A percentile compares a stretch with the other conserved stretches of the same genome.
Conservation (phyloP, 108 stramenopile species). For the Aurantiochytrium sp. region DNA sequence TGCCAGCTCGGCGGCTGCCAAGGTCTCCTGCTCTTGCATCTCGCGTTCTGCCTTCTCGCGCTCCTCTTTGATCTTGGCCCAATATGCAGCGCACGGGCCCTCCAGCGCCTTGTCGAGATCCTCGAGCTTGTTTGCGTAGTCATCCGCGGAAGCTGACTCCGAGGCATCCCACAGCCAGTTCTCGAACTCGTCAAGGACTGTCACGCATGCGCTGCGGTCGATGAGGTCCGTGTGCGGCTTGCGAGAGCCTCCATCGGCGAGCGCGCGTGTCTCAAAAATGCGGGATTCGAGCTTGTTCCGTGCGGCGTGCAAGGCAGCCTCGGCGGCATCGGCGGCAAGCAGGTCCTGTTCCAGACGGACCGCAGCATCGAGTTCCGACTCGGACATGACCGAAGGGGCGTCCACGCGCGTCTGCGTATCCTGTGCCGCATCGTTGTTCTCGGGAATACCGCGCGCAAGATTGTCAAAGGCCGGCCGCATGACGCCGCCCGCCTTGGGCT, state of each 20-base stretch:
- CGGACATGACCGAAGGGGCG: neutral
- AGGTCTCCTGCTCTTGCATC: neutral
- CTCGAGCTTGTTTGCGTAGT: neutral
- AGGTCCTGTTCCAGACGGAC: neutral
- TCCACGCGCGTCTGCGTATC: neutral
- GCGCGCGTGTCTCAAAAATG: constrained; percentile 13
- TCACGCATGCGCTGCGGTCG: neutral
- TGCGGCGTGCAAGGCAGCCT: neutral
- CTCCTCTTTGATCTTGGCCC: neutral
- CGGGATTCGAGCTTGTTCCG: constrained; percentile 20
- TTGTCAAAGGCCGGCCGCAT: constrained; percentile 12
- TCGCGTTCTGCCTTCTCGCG: neutral
- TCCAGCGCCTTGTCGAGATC: neutral
- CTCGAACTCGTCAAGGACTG: constrained; percentile 10
- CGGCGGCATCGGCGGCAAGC: neutral
- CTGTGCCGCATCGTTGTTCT: neutral
- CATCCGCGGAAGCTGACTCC: neutral
- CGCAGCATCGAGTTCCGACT: neutral
- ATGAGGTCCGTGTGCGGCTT: neutral
- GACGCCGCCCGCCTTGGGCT: neutral
- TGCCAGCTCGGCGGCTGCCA: constrained; percentile 4
- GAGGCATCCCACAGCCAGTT: constrained; percentile 24
- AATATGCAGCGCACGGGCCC: neutral
- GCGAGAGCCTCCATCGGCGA: neutral
- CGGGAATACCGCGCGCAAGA: neutral